Percentiles rank a stretch among this genome's conserved stretches.
Evolutionary conservation across 2,329 filamentous ascomycete genomes (phyloP).

Genomic region (Plenodomus tracheiphilus): DNA sequence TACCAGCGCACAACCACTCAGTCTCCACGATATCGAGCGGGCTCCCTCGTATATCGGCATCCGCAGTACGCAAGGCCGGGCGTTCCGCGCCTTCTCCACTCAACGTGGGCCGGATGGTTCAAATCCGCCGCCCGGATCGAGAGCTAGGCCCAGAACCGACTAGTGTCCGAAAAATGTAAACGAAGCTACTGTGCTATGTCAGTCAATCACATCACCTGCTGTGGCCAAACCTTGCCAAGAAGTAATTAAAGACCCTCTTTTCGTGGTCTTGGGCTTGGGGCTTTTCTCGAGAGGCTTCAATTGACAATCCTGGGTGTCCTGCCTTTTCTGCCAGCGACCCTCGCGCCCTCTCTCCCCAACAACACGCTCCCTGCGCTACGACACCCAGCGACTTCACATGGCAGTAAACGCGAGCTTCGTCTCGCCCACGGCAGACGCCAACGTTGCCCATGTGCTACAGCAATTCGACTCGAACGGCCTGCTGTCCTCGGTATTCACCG

Average conservation of each 20-base stretch:
- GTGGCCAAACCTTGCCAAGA: slow-evolving; percentile 17
- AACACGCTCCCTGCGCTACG: slow-evolving; percentile 3
- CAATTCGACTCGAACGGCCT: slow-evolving; percentile 38
- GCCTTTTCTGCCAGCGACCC: slow-evolving; percentile 5
- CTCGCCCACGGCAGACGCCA: slow-evolving; percentile 46
- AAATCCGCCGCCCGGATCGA: slow-evolving; percentile 8
- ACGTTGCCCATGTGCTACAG: slow-evolving; percentile 35
- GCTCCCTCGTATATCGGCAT: no score
- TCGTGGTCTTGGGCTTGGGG: slow-evolving; percentile 4
- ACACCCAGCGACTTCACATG: slow-evolving; percentile 23
- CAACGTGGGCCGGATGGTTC: slow-evolving; percentile 1
- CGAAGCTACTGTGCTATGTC: neutral
- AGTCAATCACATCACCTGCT: slow-evolving; percentile 10
- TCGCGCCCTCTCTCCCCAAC: slow-evolving; percentile 3
- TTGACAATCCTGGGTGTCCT: slow-evolving; percentile 6
- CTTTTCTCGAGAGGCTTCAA: slow-evolving; percentile 12
- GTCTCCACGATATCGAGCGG: no score
- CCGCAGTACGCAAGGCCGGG: no score
- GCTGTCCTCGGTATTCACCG: slow-evolving; percentile 35
- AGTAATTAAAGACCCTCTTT: slow-evolving; percentile 24
- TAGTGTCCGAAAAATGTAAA: neutral
- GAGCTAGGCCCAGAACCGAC: slow-evolving; percentile 6
- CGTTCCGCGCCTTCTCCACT: no score
- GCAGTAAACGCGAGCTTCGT: slow-evolving; percentile 45
- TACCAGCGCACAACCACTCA: no score